Base-by-base conservation (phyloP, 23 red algal genomes). In the Gracilariopsis chorda region DNA sequence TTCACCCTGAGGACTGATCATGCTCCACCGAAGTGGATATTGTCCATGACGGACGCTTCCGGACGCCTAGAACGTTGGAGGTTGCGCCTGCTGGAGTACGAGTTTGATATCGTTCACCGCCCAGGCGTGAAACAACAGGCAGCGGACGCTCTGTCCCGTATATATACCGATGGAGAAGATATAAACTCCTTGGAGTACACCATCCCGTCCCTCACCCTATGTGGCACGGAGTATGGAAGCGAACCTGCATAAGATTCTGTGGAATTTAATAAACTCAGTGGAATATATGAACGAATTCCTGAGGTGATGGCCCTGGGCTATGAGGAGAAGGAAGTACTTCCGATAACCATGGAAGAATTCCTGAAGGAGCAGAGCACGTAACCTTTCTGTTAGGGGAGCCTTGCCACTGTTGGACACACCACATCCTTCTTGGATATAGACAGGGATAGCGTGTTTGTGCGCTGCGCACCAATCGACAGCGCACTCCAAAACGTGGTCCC, bases 1-100 rank as follows among this genome's bases (percentile, higher is more conserved):
- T 83, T 83, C 78, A 83, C 47, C 10, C 14, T 83, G 13, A 49
- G 78, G n/a, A 65, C 78, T 9, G 78, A 83, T 51, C 78, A 83
- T 9, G 21, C 9, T 29, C 24, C 78, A 32, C 53, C 67, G 10
- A 23, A 68, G 47, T 83, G 78, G 78, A 69, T 83, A 17, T 16
- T 79, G 43, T 56, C 19, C 13, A 12, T 51, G 16, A 23, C 43
- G 16, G 49, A 60, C 41, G 13, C 41, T 30, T 21, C 43, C 16
- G 74, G n/a, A 20, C 74, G 74, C 39, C 74, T 79, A 14, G 29
- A 14, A 23, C 74, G 41, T 13, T 57, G 74, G 74, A 14, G 16
- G 35, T 13, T 79, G 13, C 74, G 74, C 17, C 74, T 79, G 28
- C 13, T 37, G 43, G 74, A 55, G 28, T 58, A 21, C 28, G 49